Evolutionary conservation across 2,329 filamentous ascomycete genomes (phyloP).

Genomic region (Metarhizium robertsii): DNA sequence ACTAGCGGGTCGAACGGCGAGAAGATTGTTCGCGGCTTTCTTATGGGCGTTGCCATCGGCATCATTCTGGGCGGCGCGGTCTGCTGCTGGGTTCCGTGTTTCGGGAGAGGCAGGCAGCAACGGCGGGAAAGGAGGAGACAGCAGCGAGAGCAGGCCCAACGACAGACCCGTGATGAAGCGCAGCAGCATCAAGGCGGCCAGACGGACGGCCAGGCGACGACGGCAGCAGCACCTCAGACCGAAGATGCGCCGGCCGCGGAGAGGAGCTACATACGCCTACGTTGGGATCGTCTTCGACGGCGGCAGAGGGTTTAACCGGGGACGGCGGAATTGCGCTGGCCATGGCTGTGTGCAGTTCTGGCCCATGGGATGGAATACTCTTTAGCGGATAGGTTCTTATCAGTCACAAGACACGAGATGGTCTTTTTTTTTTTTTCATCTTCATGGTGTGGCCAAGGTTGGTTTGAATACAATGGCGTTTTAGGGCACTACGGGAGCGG

Average conservation of each 20-base stretch:
- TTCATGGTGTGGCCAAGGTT: neutral
- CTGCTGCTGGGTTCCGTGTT: conserved; percentile 26
- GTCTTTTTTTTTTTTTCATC: too few relatives aligned
- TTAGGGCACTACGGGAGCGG: too few relatives aligned
- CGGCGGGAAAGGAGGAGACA: neutral
- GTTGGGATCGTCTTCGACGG: neutral
- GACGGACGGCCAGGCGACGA: neutral
- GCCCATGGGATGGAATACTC: too few relatives aligned
- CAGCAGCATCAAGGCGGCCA: neutral
- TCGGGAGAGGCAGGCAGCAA: conserved; percentile 11
- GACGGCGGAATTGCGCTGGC: too few relatives aligned
- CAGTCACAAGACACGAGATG: too few relatives aligned
- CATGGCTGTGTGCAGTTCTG: too few relatives aligned
- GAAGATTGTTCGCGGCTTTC: conserved; percentile 23
- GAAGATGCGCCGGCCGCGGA: neutral
- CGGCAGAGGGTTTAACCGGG: neutral
- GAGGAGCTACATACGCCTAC: neutral
- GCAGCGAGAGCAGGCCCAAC: neutral
- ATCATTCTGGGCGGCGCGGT: conserved; percentile 21
- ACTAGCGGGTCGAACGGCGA: conserved; percentile 20
- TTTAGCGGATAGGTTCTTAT: too few relatives aligned
- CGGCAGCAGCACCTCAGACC: neutral
- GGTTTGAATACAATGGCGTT: neutral
- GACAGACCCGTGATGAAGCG: neutral
- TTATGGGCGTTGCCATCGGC: conserved; percentile 23